Conservation (phyloP, 1,284 basidiomycete genomes). For the Earliella scabrosa region DNA sequence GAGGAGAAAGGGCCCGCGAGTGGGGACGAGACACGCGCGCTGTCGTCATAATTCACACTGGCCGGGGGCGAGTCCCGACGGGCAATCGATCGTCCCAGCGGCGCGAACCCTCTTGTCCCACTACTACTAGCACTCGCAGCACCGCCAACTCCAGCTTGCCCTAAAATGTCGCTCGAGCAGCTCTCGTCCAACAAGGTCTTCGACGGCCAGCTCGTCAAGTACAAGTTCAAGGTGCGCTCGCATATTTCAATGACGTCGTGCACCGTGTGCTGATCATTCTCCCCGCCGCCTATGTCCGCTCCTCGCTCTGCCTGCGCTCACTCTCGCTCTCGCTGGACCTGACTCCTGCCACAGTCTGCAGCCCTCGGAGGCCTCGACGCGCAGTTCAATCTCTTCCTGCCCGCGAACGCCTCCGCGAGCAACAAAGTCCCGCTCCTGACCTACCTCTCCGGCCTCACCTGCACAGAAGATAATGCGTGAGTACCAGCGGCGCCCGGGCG, state of each 20-base stretch:
- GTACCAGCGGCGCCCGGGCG: constrained; percentile 30
- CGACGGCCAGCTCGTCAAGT: constrained; percentile 82
- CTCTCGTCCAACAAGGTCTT: constrained; percentile 82
- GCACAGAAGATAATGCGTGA: constrained; percentile 95
- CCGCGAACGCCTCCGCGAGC: constrained; percentile 57
- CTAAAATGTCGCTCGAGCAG: constrained; percentile 58
- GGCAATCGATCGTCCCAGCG: constrained; percentile 8
- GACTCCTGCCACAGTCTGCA: constrained; percentile 45
- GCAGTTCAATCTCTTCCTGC: constrained; percentile 91
- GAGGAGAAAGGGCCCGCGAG: not conserved
- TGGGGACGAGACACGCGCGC: not conserved
- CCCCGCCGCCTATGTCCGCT: not conserved
- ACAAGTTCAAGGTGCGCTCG: constrained; percentile 75
- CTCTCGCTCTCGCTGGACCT: too few species aligned
- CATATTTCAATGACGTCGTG: not conserved
- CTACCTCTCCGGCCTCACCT: constrained; percentile 93
- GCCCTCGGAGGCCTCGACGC: constrained; percentile 82
- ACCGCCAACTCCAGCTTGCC: not conserved
- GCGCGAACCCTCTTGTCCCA: not conserved
- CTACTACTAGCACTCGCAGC: too few species aligned
- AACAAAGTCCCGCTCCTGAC: constrained; percentile 81
- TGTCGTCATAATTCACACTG: constrained; percentile 4
- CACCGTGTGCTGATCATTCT: constrained; percentile 17
- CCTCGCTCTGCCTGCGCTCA: not conserved
- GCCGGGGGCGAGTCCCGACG: not conserved